Base-by-base conservation (phyloP, 495 filamentous ascomycete species). In the Neurospora tetrasperma region DNA sequence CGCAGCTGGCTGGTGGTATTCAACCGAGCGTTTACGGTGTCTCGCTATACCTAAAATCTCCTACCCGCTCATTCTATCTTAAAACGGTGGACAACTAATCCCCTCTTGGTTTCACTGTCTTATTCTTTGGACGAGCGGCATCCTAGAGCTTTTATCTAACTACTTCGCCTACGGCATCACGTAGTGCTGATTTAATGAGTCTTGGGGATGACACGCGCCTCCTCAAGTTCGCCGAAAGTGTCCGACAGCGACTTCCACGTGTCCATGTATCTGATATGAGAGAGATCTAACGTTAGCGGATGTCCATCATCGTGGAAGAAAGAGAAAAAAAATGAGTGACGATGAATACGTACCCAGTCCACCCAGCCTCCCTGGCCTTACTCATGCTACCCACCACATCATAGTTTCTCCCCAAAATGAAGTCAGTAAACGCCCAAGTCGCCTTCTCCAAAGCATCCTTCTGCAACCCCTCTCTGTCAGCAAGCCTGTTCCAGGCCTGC, bases 341-440 rank as follows among this genome's bases (percentile, higher is more conserved):
- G 16, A 43, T 16, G 8, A 48, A 59, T n/a, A 41, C 74, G 41
- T 48, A 78, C 77, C 84, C 83, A 6, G 77, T 83, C 83, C 83
- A 87, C 14, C 84, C 85, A 41, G 79, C 69, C 78, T 83, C 85
- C 74, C 87, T 83, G 14, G 88, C 88, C 77, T 89, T 90, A 72
- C 84, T 87, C 86, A 90, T 88, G 71, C 80, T 86, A 39, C 82
- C 75, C 27, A 89, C 82, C 46, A 86, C 20, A 75, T 83, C 80
- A 69, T 82, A 89, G 54, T 84, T 81, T 69, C 87, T 76, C 3
- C 86, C 87, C 38, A 90, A 76, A 7, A 85, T 78, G 70, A 87
- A 87, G 2, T 79, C 83, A 68, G 85, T 31, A 74, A 89, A 89
- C 1, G 72, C 79, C 87, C 88, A 89, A 0, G 87, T 88, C n/a